Base-by-base conservation (phyloP, 2,329 filamentous ascomycete genomes). In the Gnomoniopsis smithogilvyi region DNA sequence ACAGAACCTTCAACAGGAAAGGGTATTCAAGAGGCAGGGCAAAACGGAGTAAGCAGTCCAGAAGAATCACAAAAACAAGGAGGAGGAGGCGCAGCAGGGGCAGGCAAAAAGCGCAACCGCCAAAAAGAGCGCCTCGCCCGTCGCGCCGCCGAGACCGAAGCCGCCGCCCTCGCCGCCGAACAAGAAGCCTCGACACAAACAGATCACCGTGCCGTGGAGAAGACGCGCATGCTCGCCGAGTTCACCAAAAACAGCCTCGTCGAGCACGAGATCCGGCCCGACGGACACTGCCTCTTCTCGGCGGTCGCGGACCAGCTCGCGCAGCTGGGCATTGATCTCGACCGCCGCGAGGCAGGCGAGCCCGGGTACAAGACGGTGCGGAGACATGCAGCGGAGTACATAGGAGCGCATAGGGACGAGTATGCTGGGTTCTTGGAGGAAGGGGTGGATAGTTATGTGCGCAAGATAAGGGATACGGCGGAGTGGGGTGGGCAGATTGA, bases 401-500 rank as follows among this genome's bases (percentile, higher is more conserved):
- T 99, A 69, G 73, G 78, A 60, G 71, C 76, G 15, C 86, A 97
- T 71, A 75, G 81, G 12, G 90, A 92, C 64, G 91, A 96, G 67
- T 98, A 97, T 71, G 86, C 82, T 58, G 88, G 90, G 0, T 99
- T 97, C 69, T 77, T 96, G 65, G 93, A 96, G 69, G 92, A 95
- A 71, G 85, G 88, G 15, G 70, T 97, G 50, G 83, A 84, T 3
- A 77, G 77, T 10, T 96, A 98, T 72, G 81, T 91, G 50, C 75
- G 76, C 50, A 91, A 90, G 75, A 91, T 99, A 61, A 78, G 87
- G 63, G 86, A 95, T 60, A 97, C 93, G 51, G 93, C 91, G 0
- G 94, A 96, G 74, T 99, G 95, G 95, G 95, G 95, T 52, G 95
- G 95, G 0, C 91, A 98, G 78, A 74, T 97, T 63, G 95, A 99